These are phyloP conservation scores for Kwoniella sp. DNA, from an alignment of 768 basidiomycete genomes.

Conservation along the genomic window DNA sequence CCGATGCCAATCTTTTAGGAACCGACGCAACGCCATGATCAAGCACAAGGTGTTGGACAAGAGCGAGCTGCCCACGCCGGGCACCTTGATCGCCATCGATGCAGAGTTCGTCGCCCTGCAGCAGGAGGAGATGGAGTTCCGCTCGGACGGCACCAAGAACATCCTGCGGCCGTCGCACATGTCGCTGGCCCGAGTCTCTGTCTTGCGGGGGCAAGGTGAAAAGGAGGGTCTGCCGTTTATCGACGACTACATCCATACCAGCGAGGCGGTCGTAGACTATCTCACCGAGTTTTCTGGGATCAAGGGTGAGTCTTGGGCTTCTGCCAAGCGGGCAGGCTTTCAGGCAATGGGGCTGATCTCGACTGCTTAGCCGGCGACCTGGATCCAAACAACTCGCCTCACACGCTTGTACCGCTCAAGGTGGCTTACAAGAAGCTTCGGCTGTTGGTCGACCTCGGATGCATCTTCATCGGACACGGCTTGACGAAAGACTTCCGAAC, in stretches of 20 bases:
- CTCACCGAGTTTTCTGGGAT: constrained; percentile 96
- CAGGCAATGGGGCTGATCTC: neutral
- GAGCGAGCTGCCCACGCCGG: constrained; percentile 76
- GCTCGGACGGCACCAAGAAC: constrained; percentile 90
- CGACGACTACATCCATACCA: constrained; percentile 96
- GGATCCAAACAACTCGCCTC: constrained; percentile 72
- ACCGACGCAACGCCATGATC: constrained; percentile 67
- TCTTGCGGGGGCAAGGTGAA: constrained; percentile 76
- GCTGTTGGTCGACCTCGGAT: constrained; percentile 84
- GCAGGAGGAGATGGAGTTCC: constrained; percentile 93
- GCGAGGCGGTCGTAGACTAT: constrained; percentile 91
- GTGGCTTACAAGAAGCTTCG: constrained; percentile 98
- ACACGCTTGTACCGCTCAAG: constrained; percentile 91
- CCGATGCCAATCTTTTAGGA: no score
- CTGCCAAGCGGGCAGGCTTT: no score
- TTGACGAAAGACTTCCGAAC: constrained; percentile 96
- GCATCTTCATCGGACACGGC: constrained; percentile 95
- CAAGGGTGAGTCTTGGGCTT: constrained; percentile 64
- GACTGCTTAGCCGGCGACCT: constrained; percentile 78
- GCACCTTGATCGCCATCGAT: constrained; percentile 88
- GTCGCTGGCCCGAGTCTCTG: constrained; percentile 90
- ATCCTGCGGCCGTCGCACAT: constrained; percentile 85
- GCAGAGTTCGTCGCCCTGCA: constrained; percentile 98
- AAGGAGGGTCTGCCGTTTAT: constrained; percentile 86
- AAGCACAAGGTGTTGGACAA: constrained; percentile 70